Conservation (phyloP, 108 stramenopile species). For the Hondaea fermentalgiana region DNA sequence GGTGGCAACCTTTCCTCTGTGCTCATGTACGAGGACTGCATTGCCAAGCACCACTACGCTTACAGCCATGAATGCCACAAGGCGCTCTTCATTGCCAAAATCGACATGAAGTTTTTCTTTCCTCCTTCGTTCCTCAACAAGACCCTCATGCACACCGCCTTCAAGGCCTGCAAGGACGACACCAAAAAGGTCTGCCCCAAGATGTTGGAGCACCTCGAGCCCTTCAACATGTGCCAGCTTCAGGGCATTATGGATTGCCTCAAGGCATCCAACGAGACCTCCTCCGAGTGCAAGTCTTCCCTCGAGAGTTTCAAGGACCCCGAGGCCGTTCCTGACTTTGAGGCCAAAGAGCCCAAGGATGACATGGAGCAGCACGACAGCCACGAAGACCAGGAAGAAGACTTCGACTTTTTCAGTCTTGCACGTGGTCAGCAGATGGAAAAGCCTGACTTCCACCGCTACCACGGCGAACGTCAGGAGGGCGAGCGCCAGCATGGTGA, state of each 20-base stretch:
- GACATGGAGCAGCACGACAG: neutral
- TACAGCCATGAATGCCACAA: neutral
- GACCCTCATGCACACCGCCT: neutral
- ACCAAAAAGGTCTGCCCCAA: neutral
- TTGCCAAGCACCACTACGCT: neutral
- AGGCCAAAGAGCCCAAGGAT: neutral
- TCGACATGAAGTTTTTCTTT: neutral
- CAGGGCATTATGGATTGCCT: neutral
- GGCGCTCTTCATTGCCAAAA: neutral
- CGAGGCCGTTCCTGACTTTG: neutral
- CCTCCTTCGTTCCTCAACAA: neutral
- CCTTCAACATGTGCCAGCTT: conserved; percentile 4
- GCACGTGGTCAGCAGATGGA: neutral
- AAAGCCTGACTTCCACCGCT: neutral
- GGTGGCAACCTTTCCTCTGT: neutral
- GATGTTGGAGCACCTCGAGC: neutral
- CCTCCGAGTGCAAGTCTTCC: neutral
- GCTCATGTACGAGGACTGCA: neutral
- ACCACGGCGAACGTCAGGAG: neutral
- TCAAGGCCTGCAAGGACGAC: neutral
- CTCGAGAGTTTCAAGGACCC: neutral
- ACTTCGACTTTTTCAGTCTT: neutral
- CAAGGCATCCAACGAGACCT: neutral
- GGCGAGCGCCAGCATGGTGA: too few species aligned
- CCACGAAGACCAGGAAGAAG: neutral